These are phyloP conservation scores for Exophiala dermatitidis DNA, from an alignment of 2,329 filamentous ascomycete genomes.

Conservation along the genomic window DNA sequence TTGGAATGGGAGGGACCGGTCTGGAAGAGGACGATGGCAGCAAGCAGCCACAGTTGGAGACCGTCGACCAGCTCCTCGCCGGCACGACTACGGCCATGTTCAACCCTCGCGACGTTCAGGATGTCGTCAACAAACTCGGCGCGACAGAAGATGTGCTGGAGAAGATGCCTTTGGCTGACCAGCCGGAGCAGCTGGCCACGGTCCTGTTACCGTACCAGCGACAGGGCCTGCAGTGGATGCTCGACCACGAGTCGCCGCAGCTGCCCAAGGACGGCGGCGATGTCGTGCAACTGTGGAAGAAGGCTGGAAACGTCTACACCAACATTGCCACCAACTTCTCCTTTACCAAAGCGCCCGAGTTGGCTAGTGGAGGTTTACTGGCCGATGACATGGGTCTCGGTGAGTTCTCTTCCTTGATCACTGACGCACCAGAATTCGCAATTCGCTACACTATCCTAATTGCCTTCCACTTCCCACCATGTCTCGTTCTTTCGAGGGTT, in stretches of 20 bases:
- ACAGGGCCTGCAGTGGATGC: conserved; percentile 75
- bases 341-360: conserved; percentile 48
- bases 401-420: conserved; percentile 42
- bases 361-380: conserved; percentile 75
- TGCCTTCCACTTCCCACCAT: no score
- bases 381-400: conserved; percentile 91
- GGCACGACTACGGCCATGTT: conserved; percentile 38
- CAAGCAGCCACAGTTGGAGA: conserved; percentile 6
- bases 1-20: conserved; percentile 21
- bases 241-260: conserved; percentile 63
- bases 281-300: conserved; percentile 72
- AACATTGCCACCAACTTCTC: conserved; percentile 68
- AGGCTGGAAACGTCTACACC: conserved; percentile 44
- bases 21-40: conserved; percentile 13
- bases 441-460: no score
- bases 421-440: no score
- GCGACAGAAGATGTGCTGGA: conserved; percentile 62
- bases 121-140: conserved; percentile 63
- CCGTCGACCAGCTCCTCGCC: conserved; percentile 59
- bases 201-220: conserved; percentile 70
- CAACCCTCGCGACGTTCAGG: conserved; percentile 57
- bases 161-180: conserved; percentile 63
- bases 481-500: not conserved
- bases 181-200: conserved; percentile 59
- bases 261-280: conserved; percentile 56